phyloP scores from a whole-genome alignment of 148 eudicot genomes.

The Silene uniflora region DNA sequence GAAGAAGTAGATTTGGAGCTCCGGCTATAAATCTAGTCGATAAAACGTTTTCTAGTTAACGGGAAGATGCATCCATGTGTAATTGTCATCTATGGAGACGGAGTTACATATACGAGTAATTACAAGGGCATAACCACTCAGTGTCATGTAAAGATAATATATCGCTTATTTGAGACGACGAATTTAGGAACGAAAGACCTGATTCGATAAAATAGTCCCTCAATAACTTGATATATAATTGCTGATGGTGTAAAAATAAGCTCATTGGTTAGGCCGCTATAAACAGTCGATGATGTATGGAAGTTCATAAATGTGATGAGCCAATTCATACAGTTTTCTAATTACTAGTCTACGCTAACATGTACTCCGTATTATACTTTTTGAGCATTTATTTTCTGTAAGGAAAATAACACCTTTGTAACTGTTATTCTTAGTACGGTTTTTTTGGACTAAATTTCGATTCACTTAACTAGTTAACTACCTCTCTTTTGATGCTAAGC shows the following conservation, averaged over 20 bases:
- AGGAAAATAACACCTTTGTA: neutral
- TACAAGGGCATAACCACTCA: neutral
- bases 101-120: no score
- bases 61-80: neutral
- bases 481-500: no score
- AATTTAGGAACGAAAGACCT: neutral
- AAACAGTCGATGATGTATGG: neutral
- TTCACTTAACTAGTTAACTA: no score
- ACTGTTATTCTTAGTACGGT: no score
- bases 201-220: neutral
- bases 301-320: neutral
- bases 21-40: slow-evolving; percentile 20
- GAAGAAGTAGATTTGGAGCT: slow-evolving; percentile 38
- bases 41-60: neutral
- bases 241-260: no score
- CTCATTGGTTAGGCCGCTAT: neutral
- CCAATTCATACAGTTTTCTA: neutral
- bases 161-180: neutral
- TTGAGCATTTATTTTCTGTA: neutral
- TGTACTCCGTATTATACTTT: no score
- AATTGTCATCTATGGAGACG: neutral
- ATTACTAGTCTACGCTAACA: neutral
- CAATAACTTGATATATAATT: no score
- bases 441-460: no score
- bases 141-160: neutral